Evolutionary conservation across 2,329 filamentous ascomycete species (phyloP).

Genomic region (Penicillium decumbens): DNA sequence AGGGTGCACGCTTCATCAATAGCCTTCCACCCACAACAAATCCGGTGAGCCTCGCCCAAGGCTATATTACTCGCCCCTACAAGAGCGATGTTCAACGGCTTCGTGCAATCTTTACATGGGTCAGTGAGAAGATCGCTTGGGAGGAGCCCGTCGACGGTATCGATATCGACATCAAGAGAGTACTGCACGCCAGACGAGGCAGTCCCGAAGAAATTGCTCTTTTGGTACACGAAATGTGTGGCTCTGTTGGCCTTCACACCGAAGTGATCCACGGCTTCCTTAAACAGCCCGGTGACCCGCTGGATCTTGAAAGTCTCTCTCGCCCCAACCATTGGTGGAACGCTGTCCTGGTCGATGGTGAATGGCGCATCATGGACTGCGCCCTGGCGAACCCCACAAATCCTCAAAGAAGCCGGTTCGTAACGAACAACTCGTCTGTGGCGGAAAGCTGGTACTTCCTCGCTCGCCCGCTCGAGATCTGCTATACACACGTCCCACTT

Average conservation of each 20-base stretch:
- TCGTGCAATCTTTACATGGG: slow-evolving; percentile 95
- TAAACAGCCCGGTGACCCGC: slow-evolving; percentile 78
- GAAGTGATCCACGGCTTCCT: slow-evolving; percentile 87
- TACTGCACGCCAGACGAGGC: slow-evolving; percentile 77
- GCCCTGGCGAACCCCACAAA: slow-evolving; percentile 88
- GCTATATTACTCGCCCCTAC: slow-evolving; percentile 89
- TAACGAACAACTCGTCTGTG: slow-evolving; percentile 61
- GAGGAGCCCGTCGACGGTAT: slow-evolving; percentile 89
- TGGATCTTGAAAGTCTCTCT: slow-evolving; percentile 76
- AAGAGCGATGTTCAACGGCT: slow-evolving; percentile 88
- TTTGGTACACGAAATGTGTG: slow-evolving; percentile 90
- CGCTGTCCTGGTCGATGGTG: slow-evolving; percentile 81
- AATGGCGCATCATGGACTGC: slow-evolving; percentile 96
- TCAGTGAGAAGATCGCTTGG: slow-evolving; percentile 90
- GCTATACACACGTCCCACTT: slow-evolving; percentile 92
- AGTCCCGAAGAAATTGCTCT: slow-evolving; percentile 84
- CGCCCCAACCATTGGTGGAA: slow-evolving; percentile 98
- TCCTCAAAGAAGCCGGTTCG: slow-evolving; percentile 72
- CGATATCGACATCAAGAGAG: slow-evolving; percentile 69
- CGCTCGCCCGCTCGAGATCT: slow-evolving; percentile 78
- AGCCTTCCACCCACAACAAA: slow-evolving; percentile 78
- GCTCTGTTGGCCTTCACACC: slow-evolving; percentile 78
- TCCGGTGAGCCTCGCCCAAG: slow-evolving; percentile 75
- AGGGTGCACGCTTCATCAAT: slow-evolving; percentile 86
- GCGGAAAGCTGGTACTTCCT: slow-evolving; percentile 94